Base-by-base conservation (phyloP, 2,329 filamentous ascomycete species). In the Colletotrichum noveboracense region DNA sequence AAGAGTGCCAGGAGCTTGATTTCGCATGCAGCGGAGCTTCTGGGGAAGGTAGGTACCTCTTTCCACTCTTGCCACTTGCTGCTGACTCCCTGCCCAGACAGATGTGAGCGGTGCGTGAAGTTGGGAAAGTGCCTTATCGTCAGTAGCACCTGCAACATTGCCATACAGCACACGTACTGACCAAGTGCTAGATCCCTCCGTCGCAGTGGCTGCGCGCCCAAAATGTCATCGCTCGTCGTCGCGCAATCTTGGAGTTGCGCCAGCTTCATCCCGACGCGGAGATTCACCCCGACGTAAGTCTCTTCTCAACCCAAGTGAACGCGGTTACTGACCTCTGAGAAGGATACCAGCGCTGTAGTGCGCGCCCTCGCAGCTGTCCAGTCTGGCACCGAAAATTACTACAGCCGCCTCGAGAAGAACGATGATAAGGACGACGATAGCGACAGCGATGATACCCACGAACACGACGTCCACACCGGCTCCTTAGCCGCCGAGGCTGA, bases 261-360 rank as follows among this genome's bases (percentile, higher is more conserved):
- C 52, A 21, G 52, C n/a, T 24, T n/a, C 21, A 56, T 26, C 52
- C 24, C 6, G 8, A n/a, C 24, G 24, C 52, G 2, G 24, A 56
- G 1, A 26, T 56, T 12, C 26, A 21, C 24, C 5, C 52, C 2
- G 52, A 21, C 3, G 52, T 56, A 26, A 26, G 52, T 56, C 7
- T 24, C 10, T 24, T 5, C 52, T 56, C 52, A 14, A 56, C 21
- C n/a, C 24, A 24, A 7, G 24, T 24, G 52, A 14, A 56, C 0
- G 52, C 24, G 21, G 2, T 26, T 24, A 0, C 24, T 21, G 14
- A 56, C 1, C 1, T 0, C 0, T 43, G 21, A 26, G 2, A 56
- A 56, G 52, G 52, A 56, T 12, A 26, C 52, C 1, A 56, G 24
- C 24, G n/a, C 52, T 64, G n/a, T 64, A 13, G 36, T 24, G 13